These are phyloP conservation scores for Sarocladium oryzae DNA, from an alignment of 2,329 filamentous ascomycete genomes.

Conservation along the genomic window DNA sequence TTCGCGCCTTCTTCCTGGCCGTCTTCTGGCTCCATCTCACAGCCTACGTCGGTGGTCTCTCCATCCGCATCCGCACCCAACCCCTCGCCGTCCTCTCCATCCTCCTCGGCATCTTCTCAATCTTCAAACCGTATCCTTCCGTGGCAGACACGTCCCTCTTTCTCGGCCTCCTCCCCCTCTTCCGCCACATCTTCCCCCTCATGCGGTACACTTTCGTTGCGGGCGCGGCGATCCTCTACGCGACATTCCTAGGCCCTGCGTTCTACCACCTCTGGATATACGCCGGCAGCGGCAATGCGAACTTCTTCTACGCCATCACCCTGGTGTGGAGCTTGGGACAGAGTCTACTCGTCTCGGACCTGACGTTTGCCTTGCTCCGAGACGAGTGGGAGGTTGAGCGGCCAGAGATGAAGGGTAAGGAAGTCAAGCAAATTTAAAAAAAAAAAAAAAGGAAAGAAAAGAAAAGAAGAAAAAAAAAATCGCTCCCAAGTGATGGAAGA, in stretches of 20 bases:
- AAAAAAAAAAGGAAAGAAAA: background rate
- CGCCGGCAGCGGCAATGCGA: conserved; percentile 93
- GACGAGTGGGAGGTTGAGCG: conserved; percentile 93
- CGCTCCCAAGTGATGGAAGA: too few species aligned
- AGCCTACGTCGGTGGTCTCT: conserved; percentile 81
- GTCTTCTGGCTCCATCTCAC: conserved; percentile 97
- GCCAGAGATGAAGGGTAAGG: conserved; percentile 84
- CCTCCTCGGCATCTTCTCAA: conserved; percentile 82
- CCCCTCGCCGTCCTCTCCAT: conserved; percentile 79
- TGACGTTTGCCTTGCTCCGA: conserved; percentile 78
- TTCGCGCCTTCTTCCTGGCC: conserved; percentile 91
- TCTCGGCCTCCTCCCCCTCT: conserved; percentile 74
- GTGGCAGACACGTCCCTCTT: conserved; percentile 86
- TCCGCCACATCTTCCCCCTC: conserved; percentile 85
- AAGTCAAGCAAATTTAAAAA: conserved; percentile 57
- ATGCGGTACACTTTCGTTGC: conserved; percentile 93
- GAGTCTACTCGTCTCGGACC: conserved; percentile 79
- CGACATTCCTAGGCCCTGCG: conserved; percentile 80
- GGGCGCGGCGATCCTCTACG: conserved; percentile 76
- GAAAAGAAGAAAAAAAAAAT: too few species aligned
- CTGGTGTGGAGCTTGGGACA: conserved; percentile 94
- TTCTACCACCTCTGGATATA: conserved; percentile 99
- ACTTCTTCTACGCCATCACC: conserved; percentile 99
- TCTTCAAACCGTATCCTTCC: conserved; percentile 96
- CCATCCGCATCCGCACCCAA: conserved; percentile 74